These are phyloP conservation scores for Prinsepia uniflora DNA, from an alignment of 306 rosid genomes.

Conservation along the genomic window DNA sequence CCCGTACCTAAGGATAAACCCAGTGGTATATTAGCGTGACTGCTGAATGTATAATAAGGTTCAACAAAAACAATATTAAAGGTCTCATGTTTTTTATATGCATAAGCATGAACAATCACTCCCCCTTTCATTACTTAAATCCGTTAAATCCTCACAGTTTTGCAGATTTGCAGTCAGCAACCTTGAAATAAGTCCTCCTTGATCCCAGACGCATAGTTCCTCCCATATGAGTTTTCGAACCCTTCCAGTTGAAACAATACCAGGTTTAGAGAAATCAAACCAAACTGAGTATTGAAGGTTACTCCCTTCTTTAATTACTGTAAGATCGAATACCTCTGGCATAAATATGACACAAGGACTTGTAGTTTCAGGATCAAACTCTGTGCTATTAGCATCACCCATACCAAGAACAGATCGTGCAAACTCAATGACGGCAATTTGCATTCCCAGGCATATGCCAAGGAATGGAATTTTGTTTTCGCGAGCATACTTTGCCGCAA, in stretches of 20 bases:
- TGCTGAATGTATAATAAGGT: constrained; percentile 6
- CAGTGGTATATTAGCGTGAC: constrained; percentile 15
- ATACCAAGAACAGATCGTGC: constrained; percentile 74
- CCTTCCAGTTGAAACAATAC: constrained; percentile 36
- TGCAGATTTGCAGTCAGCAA: constrained; percentile 62
- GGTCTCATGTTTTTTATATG: background rate
- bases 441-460: constrained; percentile 86
- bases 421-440: constrained; percentile 79
- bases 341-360: constrained; percentile 74
- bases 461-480: constrained; percentile 66
- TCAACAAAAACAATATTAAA: background rate
- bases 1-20: constrained; percentile 53
- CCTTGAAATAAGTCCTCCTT: constrained; percentile 70
- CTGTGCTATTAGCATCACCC: constrained; percentile 68
- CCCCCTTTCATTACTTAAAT: constrained; percentile 7
- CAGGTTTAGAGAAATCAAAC: constrained; percentile 12
- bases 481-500: constrained; percentile 79
- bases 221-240: constrained; percentile 90
- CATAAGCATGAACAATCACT: background rate
- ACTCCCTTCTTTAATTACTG: background rate
- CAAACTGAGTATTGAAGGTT: background rate
- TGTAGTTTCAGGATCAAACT: constrained; percentile 57
- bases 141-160: constrained; percentile 61
- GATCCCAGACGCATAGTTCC: constrained; percentile 92
- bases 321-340: constrained; percentile 60